Conservation (phyloP, 768 basidiomycete genomes). For the Filobasidium wieringae region DNA sequence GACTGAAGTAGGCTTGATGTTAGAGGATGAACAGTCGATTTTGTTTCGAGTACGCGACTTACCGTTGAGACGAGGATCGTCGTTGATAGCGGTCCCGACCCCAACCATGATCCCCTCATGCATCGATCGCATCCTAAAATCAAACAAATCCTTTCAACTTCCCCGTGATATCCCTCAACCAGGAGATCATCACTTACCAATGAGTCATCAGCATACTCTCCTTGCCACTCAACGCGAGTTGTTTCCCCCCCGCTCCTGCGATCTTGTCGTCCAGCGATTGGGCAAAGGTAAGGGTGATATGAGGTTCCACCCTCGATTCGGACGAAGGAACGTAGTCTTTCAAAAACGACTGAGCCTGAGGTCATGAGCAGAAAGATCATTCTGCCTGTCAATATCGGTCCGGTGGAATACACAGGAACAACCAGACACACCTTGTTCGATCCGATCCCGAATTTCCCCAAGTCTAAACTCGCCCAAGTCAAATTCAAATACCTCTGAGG, state of each 20-base stretch:
- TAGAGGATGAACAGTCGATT: slow-evolving; percentile 11
- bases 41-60: slow-evolving; percentile 48
- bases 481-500: slow-evolving; percentile 39
- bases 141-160: background rate
- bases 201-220: slow-evolving; percentile 93
- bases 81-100: slow-evolving; percentile 75
- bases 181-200: slow-evolving; percentile 55
- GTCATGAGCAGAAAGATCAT: no score
- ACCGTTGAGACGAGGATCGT: slow-evolving; percentile 93
- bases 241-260: slow-evolving; percentile 58
- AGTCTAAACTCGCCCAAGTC: no score
- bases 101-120: slow-evolving; percentile 90
- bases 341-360: background rate
- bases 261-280: slow-evolving; percentile 62
- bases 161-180: slow-evolving; percentile 50
- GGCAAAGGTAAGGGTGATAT: slow-evolving; percentile 43
- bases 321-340: background rate
- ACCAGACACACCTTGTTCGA: no score
- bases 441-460: no score
- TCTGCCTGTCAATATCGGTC: no score
- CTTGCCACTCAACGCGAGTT: slow-evolving; percentile 68
- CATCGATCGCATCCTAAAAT: slow-evolving; percentile 73
- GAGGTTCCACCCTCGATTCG: slow-evolving; percentile 12
- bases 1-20: slow-evolving; percentile 17
- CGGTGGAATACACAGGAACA: no score